Evolutionary conservation across 331 rosid genomes (phyloP), one percentile per base, ranked within the genome.

Genomic region (Ulmus americana): DNA sequence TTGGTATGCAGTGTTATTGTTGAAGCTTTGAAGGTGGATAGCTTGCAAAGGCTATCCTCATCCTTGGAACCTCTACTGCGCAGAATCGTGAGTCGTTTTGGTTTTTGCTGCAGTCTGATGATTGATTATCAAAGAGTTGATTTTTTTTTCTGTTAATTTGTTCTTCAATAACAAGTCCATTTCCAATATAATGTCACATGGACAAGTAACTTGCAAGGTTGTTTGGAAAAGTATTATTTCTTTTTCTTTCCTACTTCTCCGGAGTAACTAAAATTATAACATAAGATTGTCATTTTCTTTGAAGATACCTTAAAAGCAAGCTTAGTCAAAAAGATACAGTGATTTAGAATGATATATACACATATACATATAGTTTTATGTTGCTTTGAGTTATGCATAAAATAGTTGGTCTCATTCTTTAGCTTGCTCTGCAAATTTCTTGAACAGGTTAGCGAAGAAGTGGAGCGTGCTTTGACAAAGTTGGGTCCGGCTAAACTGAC

Each of bases 11-110:
- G 97, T 77, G 97, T 87, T 35, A 83, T 90, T 74, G 88, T 90
- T 74, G 95, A 87, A 70, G 95, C 97, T 64, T 67, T 90, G 71
- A 90, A 90, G 84, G 90, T 87, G 45, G 97, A 87, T 78, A 85
- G 90, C 76, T 55, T 89, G 86, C 95, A 86, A 77, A 83, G 95
- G 67, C 85, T 87, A 8, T 75, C 82, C 66, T 87, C 97, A 57
- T 83, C 90, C 61, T 82, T 90, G 84, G 92, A 87, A 75, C 97
- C 95, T 64, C 84, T 86, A 68, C 92, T 87, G 63, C 86, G 95
- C 54, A 85, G 79, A 87, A 85, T 90, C 75, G 97, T 90, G 81
- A 90, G 97, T 76, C 72, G 11, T 46, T 39, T 20, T 59, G 51
- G 41, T 46, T 16, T 51, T 61, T 47, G 49, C 63, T 61, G 50